Percentiles rank a stretch among this genome's conserved stretches.
Conservation (phyloP, 257 asterid species). For the Solanum virginianum region DNA sequence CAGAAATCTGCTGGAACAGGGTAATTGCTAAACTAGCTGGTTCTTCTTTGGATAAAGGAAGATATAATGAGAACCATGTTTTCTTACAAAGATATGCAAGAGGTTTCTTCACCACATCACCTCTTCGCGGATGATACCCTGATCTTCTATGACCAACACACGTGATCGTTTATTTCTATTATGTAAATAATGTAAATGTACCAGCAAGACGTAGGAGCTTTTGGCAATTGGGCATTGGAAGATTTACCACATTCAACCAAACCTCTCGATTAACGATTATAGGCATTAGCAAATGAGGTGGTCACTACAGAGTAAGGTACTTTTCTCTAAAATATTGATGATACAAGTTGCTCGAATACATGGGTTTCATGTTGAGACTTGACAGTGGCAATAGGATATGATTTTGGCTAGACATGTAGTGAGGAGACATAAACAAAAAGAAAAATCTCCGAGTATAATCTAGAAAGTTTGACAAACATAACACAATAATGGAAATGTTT, state of each 20-base stretch:
- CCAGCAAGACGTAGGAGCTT: background rate
- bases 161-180: background rate
- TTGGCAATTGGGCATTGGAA: background rate
- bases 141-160: background rate
- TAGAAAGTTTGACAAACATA: background rate
- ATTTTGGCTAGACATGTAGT: background rate
- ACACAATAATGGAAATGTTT: background rate
- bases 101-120: background rate
- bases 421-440: background rate
- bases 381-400: background rate
- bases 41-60: background rate
- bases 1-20: background rate
- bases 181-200: background rate
- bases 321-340: background rate
- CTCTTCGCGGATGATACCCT: background rate
- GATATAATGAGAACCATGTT: background rate
- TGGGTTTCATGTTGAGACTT: background rate
- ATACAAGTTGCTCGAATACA: background rate
- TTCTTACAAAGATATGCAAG: background rate
- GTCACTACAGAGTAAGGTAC: background rate
- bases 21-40: background rate
- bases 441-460: background rate
- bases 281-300: background rate
- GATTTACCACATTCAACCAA: background rate
- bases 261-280: background rate